Conservation (phyloP, 768 basidiomycete genomes). For the Boletellus sp. region DNA sequence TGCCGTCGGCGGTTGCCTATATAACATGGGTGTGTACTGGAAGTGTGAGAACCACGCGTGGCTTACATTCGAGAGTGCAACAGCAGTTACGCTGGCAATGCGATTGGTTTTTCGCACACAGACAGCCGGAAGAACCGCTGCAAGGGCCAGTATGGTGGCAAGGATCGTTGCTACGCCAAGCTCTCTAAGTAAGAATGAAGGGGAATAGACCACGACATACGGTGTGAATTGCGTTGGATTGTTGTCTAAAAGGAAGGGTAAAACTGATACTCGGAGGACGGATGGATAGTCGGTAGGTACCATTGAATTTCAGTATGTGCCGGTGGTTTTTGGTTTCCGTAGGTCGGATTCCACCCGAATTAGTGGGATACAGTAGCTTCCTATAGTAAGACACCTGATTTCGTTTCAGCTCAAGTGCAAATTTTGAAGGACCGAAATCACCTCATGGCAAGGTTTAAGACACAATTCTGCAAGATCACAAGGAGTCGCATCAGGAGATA, state of each 20-base stretch:
- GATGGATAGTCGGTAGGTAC: conserved; percentile 8
- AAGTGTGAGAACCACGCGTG: neutral
- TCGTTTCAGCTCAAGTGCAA: conserved; percentile 2
- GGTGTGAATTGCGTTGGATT: conserved; percentile 19
- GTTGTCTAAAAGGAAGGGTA: conserved; percentile 16
- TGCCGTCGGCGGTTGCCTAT: conserved; percentile 52
- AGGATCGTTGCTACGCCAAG: conserved; percentile 39
- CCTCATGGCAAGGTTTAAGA: conserved; percentile 59
- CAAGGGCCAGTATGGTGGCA: conserved; percentile 62
- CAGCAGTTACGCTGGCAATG: conserved; percentile 57
- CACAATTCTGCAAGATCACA: conserved; percentile 57
- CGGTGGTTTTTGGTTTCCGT: conserved; percentile 7
- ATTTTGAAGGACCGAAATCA: conserved; percentile 17
- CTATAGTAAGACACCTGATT: conserved; percentile 24
- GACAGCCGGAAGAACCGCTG: conserved; percentile 37
- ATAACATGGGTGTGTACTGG: neutral
- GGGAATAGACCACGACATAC: conserved; percentile 14
- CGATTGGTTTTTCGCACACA: conserved; percentile 46
- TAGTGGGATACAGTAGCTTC: conserved; percentile 6
- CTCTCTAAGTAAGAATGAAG: neutral
- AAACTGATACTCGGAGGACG: neutral
- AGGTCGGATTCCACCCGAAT: neutral
- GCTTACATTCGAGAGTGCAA: conserved; percentile 50
- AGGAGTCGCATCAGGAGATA: conserved; percentile 43
- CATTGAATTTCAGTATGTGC: conserved; percentile 15